Evolutionary conservation across 768 basidiomycete species (phyloP).

Genomic region (Leccinum incarnatum): DNA sequence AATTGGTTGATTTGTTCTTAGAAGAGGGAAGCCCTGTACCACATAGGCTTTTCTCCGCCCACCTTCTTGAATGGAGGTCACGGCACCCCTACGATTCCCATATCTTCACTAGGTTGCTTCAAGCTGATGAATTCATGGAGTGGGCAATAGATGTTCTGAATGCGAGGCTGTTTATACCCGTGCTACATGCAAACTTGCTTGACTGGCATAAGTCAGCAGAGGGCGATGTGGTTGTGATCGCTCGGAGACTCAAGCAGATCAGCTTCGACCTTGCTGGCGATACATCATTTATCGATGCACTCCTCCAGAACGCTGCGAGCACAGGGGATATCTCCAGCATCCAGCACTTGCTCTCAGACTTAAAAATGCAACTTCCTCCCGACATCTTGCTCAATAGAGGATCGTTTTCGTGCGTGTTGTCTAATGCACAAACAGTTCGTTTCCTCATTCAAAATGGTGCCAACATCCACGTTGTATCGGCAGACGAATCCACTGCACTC

Average conservation of each 20-base stretch:
- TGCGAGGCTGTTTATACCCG: fast-evolving
- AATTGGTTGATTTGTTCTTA: neutral
- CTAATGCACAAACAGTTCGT: neutral
- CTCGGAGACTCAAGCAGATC: neutral
- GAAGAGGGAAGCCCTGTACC: neutral
- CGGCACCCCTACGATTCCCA: fast-evolving
- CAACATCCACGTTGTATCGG: neutral
- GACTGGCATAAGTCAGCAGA: neutral
- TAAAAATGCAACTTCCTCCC: neutral
- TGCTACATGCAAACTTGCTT: neutral
- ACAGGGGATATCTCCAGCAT: neutral
- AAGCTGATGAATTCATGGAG: neutral
- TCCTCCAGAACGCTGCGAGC: neutral
- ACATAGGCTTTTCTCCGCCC: neutral
- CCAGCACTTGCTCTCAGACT: neutral
- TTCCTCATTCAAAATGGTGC: neutral
- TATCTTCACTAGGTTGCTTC: neutral
- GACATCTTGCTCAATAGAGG: neutral
- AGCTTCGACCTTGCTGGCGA: neutral
- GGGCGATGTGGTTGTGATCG: neutral
- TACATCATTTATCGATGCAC: neutral
- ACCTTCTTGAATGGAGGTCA: too few species aligned
- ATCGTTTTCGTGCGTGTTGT: neutral
- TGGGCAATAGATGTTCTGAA: neutral
- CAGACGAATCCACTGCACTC: neutral